phyloP scores from a whole-genome alignment of 1,284 basidiomycete genomes.

The Apiotrichum laibachii region DNA sequence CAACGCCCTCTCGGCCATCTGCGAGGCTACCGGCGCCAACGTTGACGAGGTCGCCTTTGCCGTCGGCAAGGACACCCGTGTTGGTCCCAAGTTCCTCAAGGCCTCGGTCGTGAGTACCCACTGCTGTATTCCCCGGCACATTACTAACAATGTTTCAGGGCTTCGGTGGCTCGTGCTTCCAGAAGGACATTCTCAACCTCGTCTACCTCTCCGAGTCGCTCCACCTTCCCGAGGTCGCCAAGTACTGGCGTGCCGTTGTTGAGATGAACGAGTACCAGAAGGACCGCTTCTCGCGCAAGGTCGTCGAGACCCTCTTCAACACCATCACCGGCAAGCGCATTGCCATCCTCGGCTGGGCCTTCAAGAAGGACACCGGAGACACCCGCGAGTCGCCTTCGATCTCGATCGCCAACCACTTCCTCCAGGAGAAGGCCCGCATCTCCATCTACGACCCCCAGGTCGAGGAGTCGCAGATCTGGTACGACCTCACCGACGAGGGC shows the following conservation, averaged over 20 bases:
- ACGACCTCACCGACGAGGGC: constrained; percentile 57
- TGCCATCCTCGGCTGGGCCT: constrained; percentile 84
- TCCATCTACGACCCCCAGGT: constrained; percentile 90
- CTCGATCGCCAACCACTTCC: constrained; percentile 89
- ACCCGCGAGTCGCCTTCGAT: constrained; percentile 97
- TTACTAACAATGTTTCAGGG: constrained; percentile 46
- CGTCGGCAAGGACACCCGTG: constrained; percentile 86
- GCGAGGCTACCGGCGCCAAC: constrained; percentile 98
- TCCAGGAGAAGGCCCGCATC: constrained; percentile 79
- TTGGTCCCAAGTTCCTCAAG: constrained; percentile 94
- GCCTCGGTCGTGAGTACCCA: constrained; percentile 52
- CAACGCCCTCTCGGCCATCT: constrained; percentile 97
- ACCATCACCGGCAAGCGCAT: constrained; percentile 80
- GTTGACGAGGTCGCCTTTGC: constrained; percentile 97
- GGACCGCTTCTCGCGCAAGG: constrained; percentile 78
- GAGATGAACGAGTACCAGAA: constrained; percentile 98
- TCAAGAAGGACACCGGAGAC: constrained; percentile 96
- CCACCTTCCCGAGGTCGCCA: constrained; percentile 94
- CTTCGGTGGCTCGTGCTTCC: constrained; percentile 99
- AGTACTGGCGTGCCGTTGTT: constrained; percentile 94
- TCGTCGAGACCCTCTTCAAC: constrained; percentile 95
- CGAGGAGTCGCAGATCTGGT: constrained; percentile 56
- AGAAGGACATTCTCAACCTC: constrained; percentile 98
- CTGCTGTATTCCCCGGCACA: neutral
- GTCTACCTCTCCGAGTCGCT: constrained; percentile 94